Base-by-base conservation (phyloP, 768 basidiomycete genomes). In the Lactifluus echinatus region DNA sequence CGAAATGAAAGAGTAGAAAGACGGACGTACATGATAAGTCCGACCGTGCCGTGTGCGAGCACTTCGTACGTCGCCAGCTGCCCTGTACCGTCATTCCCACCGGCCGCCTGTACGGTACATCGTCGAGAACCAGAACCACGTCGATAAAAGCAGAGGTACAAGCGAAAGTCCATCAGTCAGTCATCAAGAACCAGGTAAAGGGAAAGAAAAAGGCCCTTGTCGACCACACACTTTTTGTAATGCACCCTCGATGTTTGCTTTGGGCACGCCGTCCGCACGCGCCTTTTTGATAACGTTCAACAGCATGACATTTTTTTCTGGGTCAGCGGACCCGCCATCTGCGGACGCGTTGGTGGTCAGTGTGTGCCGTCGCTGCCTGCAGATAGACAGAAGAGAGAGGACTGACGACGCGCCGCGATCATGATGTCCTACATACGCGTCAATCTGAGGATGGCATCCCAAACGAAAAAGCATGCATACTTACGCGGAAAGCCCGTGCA, bases 31-130 rank as follows among this genome's bases (percentile, higher is more conserved):
- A 63, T 53, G 51, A 63, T 55, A 42, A 63, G 40, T 47, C 63
- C 63, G n/a, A 62, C 60, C 2, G 60, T 48, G 19, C 63, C 63
- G 15, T 63, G 60, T 1, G 63, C 63, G 8, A 63, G 57, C 45
- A 47, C 63, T 36, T 63, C 63, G 45, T 62, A 63, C 10, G 47
- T 55, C 6, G 39, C 33, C 12, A 52, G n/a, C 47, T 63, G 60
- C 2, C 53, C 56, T 8, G n/a, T 46, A 2, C 34, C 50, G 17
- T 55, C 63, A 40, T 62, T 58, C 26, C 56, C 60, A 2, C 56
- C 53, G 0, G 26, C 49, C 2, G 63, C 63, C 62, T 63, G 39
- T 15, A 8, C 26, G n/a, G n/a, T n/a, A n/a, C n/a, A n/a, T n/a
- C n/a, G 31, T 1, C 2, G 12, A 33, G 37, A 31, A 6, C 10